These are phyloP conservation scores for Epicoccum nigrum DNA, from an alignment of 2,329 filamentous ascomycete species.

Conservation along the genomic window DNA sequence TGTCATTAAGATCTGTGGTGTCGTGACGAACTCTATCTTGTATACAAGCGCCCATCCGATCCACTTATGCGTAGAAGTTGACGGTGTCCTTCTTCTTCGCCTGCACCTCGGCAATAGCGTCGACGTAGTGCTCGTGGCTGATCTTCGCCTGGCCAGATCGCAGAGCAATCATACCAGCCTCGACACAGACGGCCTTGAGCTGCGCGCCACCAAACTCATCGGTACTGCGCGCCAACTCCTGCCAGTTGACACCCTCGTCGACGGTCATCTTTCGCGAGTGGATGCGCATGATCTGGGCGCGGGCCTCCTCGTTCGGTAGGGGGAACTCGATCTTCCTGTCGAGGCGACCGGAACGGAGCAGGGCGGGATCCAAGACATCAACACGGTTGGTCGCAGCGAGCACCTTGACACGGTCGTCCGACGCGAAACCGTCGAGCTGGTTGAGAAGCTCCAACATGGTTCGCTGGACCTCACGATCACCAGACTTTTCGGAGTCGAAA, in stretches of 20 bases:
- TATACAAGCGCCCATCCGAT: constrained; percentile 38
- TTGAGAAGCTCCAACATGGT: constrained; percentile 99
- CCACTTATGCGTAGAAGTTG: constrained; percentile 50
- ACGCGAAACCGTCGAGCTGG: constrained; percentile 97
- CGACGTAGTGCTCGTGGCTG: constrained; percentile 96
- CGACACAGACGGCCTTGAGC: constrained; percentile 97
- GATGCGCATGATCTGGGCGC: constrained; percentile 95
- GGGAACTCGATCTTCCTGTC: constrained; percentile 99
- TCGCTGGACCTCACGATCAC: constrained; percentile 95
- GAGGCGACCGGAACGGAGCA: constrained; percentile 88
- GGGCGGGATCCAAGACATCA: constrained; percentile 88
- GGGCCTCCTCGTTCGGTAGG: constrained; percentile 94
- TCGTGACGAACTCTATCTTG: constrained; percentile 36
- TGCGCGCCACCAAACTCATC: constrained; percentile 98
- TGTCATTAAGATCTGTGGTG: constrained; percentile 18
- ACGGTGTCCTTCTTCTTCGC: constrained; percentile 86
- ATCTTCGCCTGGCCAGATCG: constrained; percentile 95
- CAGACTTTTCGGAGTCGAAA: constrained; percentile 97
- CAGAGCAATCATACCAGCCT: constrained; percentile 98
- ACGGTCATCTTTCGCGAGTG: constrained; percentile 99
- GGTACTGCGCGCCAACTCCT: constrained; percentile 91
- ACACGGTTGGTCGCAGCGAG: constrained; percentile 93
- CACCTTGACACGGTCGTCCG: constrained; percentile 95
- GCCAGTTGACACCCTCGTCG: constrained; percentile 92
- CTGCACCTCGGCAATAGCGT: constrained; percentile 93